Percentiles rank a stretch among this genome's conserved stretches.
Evolutionary conservation across 768 basidiomycete species (phyloP).

Genomic region (Saitozyma sp.): DNA sequence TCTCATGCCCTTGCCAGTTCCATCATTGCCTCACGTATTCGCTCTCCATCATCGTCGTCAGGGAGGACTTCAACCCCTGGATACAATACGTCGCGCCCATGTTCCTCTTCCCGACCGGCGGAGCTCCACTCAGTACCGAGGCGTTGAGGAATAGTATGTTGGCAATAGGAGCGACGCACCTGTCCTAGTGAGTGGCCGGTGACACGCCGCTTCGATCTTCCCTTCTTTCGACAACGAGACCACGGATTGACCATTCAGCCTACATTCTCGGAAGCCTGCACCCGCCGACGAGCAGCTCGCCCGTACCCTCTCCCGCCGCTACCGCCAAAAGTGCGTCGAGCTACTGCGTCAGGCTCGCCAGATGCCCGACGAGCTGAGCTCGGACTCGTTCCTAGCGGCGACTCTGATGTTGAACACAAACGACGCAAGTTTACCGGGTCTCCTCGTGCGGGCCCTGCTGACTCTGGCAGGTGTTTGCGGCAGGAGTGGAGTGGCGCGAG

Average conservation of each 20-base stretch:
- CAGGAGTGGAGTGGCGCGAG: constrained; percentile 17
- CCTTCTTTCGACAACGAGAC: background rate
- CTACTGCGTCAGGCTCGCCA: constrained; percentile 11
- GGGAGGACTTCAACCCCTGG: constrained; percentile 34
- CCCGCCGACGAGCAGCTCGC: background rate
- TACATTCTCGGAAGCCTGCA: constrained; percentile 2
- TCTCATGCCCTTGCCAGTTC: constrained; percentile 16
- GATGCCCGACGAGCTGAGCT: constrained; percentile 2
- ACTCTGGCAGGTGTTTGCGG: constrained; percentile 12
- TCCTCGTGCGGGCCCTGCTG: background rate
- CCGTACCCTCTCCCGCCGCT: constrained; percentile 8
- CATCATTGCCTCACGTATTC: constrained; percentile 33
- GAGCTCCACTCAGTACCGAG: constrained; percentile 7
- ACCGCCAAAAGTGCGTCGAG: constrained; percentile 1
- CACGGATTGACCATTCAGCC: constrained; percentile 1
- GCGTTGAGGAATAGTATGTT: constrained; percentile 20
- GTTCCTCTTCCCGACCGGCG: constrained; percentile 15
- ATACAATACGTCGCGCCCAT: constrained; percentile 23
- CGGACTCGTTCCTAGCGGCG: constrained; percentile 18
- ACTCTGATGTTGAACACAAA: constrained; percentile 5
- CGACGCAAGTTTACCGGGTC: constrained; percentile 13
- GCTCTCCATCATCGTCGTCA: constrained; percentile 29
- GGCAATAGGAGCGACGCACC: constrained; percentile 23
- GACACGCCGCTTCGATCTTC: background rate
- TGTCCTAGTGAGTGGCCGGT: constrained; percentile 21